These are phyloP conservation scores for Darksidea phi DNA, from an alignment of 495 filamentous ascomycete genomes.

Conservation along the genomic window DNA sequence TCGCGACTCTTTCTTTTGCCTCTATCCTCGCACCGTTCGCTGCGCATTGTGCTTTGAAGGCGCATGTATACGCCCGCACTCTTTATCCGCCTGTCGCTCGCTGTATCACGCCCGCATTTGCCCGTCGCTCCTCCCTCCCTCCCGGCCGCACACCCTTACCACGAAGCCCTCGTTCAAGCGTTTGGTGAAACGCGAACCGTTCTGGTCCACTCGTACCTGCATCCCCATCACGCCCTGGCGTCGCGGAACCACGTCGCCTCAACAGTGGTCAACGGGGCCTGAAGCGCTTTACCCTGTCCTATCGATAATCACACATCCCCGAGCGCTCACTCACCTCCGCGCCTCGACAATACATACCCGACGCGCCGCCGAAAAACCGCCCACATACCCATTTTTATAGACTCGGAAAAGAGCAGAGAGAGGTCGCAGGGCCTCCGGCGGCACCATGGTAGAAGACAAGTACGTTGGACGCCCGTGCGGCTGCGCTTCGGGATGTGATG, in stretches of 20 bases:
- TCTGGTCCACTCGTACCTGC: constrained; percentile 3
- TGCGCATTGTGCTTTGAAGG: too few species aligned
- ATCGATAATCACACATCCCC: constrained; percentile 24
- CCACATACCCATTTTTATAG: neutral
- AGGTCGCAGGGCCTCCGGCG: constrained; percentile 22
- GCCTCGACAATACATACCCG: too few species aligned
- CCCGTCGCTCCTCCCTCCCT: constrained; percentile 2
- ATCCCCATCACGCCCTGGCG: neutral
- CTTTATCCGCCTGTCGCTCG: neutral
- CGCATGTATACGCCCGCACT: too few species aligned
- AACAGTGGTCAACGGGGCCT: neutral
- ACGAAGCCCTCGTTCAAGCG: constrained; percentile 21
- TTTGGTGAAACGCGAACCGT: constrained; percentile 37
- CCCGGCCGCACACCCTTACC: constrained; percentile 11
- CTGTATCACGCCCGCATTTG: constrained; percentile 5
- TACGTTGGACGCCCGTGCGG: constrained; percentile 44
- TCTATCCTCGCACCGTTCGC: too few species aligned
- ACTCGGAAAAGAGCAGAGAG: neutral
- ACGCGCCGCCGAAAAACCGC: constrained; percentile 1
- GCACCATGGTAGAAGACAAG: constrained; percentile 83
- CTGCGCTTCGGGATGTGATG: neutral
- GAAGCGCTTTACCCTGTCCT: constrained; percentile 7
- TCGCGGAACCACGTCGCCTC: neutral
- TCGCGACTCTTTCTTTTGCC: too few species aligned
- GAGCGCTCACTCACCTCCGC: neutral